Percentiles rank a stretch among this genome's conserved stretches.
phyloP scores from a whole-genome alignment of 768 basidiomycete species.

The Austroboletus festivus region DNA sequence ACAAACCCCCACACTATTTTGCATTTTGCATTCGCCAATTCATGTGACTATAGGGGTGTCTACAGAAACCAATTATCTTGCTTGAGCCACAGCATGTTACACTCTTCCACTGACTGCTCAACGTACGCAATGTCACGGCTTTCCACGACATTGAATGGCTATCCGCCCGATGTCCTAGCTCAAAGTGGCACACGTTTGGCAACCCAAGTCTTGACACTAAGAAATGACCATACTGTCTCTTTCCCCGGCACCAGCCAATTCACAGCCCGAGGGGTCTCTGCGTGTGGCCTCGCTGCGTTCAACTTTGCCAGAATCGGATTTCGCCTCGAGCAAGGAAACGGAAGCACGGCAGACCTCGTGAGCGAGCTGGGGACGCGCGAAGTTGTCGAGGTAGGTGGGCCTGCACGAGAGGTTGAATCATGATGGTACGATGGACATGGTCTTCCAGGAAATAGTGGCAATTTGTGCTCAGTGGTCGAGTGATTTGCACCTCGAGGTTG shows the following conservation, averaged over 20 bases:
- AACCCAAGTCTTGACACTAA: constrained; percentile 19
- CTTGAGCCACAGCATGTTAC: no score
- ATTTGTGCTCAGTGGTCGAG: constrained; percentile 58
- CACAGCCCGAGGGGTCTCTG: constrained; percentile 40
- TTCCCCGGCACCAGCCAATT: constrained; percentile 58
- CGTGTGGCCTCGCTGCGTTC: constrained; percentile 65
- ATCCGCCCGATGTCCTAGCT: neutral
- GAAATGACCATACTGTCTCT: constrained; percentile 41
- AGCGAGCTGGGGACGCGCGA: constrained; percentile 21
- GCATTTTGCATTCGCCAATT: no score
- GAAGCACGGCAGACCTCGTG: constrained; percentile 14
- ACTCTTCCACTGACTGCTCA: no score
- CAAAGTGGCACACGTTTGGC: neutral
- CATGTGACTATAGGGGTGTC: no score
- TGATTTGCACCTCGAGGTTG: constrained; percentile 53
- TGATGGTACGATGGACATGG: neutral
- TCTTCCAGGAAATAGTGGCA: constrained; percentile 48
- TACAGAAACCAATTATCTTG: no score
- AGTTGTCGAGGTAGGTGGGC: constrained; percentile 24
- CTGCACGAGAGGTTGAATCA: no score
- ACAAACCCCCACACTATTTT: no score
- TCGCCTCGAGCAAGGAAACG: constrained; percentile 15
- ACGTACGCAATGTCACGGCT: constrained; percentile 8
- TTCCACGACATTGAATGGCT: neutral
- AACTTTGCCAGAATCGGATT: constrained; percentile 59